Evolutionary conservation across 2,329 filamentous ascomycete genomes (phyloP).

Genomic region (Dactylella cylindrospora): DNA sequence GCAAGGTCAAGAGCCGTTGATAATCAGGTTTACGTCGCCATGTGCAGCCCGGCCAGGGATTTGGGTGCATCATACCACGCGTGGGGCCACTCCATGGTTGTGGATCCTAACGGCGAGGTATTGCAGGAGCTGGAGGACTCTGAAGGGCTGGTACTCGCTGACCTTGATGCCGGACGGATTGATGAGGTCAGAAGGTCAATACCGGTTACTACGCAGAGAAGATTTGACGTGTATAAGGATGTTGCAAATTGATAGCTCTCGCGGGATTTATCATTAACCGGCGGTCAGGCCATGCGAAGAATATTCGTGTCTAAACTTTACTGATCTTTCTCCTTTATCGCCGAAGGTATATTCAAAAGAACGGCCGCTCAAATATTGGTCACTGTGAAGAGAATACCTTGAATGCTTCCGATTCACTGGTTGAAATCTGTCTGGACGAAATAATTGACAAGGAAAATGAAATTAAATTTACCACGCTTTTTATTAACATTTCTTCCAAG

Average conservation of each 20-base stretch:
- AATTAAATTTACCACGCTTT: too few species aligned
- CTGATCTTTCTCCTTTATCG: too few species aligned
- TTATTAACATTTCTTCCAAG: too few species aligned
- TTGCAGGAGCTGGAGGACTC: conserved; percentile 79
- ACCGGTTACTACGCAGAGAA: conserved; percentile 77
- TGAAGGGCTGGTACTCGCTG: conserved; percentile 68
- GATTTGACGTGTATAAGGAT: conserved; percentile 95
- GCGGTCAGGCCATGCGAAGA: too few species aligned
- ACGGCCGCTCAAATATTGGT: too few species aligned
- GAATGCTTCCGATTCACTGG: too few species aligned
- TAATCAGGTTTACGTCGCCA: conserved; percentile 88
- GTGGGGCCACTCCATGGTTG: conserved; percentile 86
- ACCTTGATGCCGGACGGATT: conserved; percentile 69
- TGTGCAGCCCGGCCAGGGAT: conserved; percentile 89
- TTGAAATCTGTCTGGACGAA: too few species aligned
- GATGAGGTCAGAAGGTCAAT: conserved; percentile 77
- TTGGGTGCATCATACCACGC: conserved; percentile 76
- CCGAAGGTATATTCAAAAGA: too few species aligned
- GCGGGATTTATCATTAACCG: too few species aligned
- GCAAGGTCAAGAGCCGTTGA: conserved; percentile 83
- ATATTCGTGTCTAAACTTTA: too few species aligned
- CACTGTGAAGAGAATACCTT: too few species aligned
- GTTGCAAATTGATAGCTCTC: conserved; percentile 64
- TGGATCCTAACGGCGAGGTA: conserved; percentile 84
- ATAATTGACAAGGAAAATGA: too few species aligned